Base-by-base conservation (phyloP, 805 yeast species). In the Kodamaea kaohsiungensis region DNA sequence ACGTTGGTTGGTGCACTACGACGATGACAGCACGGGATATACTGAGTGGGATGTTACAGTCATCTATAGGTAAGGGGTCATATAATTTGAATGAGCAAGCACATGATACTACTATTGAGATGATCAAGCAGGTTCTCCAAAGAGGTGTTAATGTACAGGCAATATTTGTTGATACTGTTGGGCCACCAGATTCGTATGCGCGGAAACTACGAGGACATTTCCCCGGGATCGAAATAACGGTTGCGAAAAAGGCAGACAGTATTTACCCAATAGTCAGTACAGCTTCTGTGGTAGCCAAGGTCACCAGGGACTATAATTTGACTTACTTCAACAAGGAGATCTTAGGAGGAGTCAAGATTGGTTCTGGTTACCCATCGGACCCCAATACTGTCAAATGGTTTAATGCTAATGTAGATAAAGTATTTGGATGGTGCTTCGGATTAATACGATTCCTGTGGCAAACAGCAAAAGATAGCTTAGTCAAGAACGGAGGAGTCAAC, bases 331-430 rank as follows among this genome's bases (percentile, higher is more conserved):
- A 67, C 54, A 42, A 76, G 53, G 54, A 63, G 55, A 46, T 63
- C 55, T 49, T 76, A 9, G 65, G 61, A 51, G 73, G 70, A 30
- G 84, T 86, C 72, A 55, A 45, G 2, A 48, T 75, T 5, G 99
- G 99, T 1, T 89, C 96, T 0, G 99, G 99, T 0, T 95, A 95
- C 68, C 98, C 99, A 0, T 82, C 92, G 2, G 99, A 95, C 69
- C 96, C 97, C 2, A 82, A 83, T 57, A 93, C 99, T 0, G 78
- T 81, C n/a, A 62, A 62, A 38, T 95, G 97, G 97, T 72, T 95
- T 42, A 78, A 81, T 40, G 60, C 69, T 0, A 75, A 78, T 19
- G 82, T 89, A 27, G 89, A 90, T 65, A 80, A 80, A 12, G 74
- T 93, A 12, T 89, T 89, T 70, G 98, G 98, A 0, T 95, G 98